A percentile compares a stretch with the other conserved stretches of the same genome.
Evolutionary conservation across 228 moss, liverwort and hornwort species (phyloP).

Genomic region (Sphagnum magellanicum): DNA sequence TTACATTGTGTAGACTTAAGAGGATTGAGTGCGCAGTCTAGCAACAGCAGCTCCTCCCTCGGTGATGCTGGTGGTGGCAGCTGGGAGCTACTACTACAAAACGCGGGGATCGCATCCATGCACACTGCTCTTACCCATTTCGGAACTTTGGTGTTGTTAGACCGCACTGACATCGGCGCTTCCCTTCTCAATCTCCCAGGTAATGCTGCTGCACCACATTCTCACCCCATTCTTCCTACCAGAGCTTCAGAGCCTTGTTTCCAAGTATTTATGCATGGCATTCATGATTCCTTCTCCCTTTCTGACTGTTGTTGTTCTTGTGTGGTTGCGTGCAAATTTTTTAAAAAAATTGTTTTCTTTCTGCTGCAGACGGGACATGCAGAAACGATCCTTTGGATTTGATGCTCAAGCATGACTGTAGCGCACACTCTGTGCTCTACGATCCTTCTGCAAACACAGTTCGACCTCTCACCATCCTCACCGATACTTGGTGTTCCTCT

Average conservation of each 20-base stretch:
- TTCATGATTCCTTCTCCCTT: no score
- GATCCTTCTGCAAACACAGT: conserved; percentile 54
- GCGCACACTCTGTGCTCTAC: conserved; percentile 69
- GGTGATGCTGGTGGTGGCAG: conserved; percentile 11
- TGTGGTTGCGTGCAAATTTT: no score
- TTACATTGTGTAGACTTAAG: no score
- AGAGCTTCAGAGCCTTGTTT: no score
- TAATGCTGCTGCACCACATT: no score
- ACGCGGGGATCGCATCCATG: conserved; percentile 38
- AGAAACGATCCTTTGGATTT: conserved; percentile 45
- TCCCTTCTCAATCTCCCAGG: background rate
- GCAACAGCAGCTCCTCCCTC: no score
- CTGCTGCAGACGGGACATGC: conserved; percentile 38
- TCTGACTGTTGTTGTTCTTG: no score
- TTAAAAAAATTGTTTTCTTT: no score
- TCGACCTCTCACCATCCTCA: conserved; percentile 55
- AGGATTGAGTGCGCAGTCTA: no score
- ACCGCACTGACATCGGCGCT: conserved; percentile 9
- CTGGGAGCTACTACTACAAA: conserved; percentile 30
- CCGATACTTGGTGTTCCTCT: conserved; percentile 82
- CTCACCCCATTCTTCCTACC: no score
- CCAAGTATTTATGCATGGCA: no score
- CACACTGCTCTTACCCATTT: conserved; percentile 3
- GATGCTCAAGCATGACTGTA: conserved; percentile 58
- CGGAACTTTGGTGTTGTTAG: conserved; percentile 7